These are phyloP conservation scores for Rhodotorula glutinis DNA, from an alignment of 1,284 basidiomycete species.

Conservation along the genomic window DNA sequence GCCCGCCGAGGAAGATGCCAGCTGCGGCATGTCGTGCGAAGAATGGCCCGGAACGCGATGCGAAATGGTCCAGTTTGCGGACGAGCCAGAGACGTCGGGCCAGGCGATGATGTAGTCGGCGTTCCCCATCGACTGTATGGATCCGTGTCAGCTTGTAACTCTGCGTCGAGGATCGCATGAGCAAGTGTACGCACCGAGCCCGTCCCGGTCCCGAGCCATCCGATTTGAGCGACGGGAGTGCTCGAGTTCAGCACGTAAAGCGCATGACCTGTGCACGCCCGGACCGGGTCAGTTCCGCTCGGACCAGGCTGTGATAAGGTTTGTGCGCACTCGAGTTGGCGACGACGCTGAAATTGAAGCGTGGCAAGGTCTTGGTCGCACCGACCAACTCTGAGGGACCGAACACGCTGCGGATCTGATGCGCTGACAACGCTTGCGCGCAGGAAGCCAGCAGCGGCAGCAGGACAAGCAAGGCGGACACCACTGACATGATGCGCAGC, in stretches of 20 bases:
- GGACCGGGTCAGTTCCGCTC: not conserved
- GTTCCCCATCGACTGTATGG: slow-evolving; percentile 20
- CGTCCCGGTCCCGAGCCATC: slow-evolving; percentile 20
- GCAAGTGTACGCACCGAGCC: slow-evolving; percentile 4
- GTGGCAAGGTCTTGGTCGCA: not conserved
- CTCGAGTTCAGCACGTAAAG: slow-evolving; percentile 20
- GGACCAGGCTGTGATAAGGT: not conserved
- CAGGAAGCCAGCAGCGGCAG: not conserved
- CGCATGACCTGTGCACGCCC: slow-evolving; percentile 18
- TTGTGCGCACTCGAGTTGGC: slow-evolving; percentile 24
- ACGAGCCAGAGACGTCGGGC: slow-evolving; percentile 15
- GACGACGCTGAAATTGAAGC: slow-evolving; percentile 23
- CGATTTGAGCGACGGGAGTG: not conserved
- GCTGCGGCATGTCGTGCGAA: slow-evolving; percentile 6
- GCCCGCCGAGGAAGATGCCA: slow-evolving; percentile 1
- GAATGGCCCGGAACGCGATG: slow-evolving; percentile 17
- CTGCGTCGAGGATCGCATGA: no score
- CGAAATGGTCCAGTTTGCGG: slow-evolving; percentile 21
- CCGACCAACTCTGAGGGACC: not conserved
- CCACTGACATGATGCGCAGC: not conserved
- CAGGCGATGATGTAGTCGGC: slow-evolving; percentile 34
- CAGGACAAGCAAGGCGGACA: not conserved
- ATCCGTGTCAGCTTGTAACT: not conserved
- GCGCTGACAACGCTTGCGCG: not conserved
- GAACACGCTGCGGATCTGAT: not conserved